Base-by-base conservation (phyloP, 768 basidiomycete species). In the Leccinellum luteum region DNA sequence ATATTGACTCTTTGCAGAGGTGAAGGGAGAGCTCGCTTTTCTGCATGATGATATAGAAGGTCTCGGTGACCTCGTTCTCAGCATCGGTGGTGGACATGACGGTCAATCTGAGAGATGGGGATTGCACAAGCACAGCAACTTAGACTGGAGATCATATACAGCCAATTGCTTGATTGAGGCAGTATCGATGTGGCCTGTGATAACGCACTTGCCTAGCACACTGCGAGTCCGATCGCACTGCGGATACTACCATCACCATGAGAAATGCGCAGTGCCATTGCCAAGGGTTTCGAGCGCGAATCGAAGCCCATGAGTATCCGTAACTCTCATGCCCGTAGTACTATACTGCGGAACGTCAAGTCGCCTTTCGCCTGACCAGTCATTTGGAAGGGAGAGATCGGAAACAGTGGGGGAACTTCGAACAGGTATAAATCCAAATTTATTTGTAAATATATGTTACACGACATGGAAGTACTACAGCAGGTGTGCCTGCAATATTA, bases 1-100 rank as follows among this genome's bases (percentile, higher is more conserved):
- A 25, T 6, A 10, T 17, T 35, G 12, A 2, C 12, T 14, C 17
- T 38, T 38, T n/a, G 17, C 19, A 55, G 3, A 12, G 34, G 30
- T 19, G 19, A n/a, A 27, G 17, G 25, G 17, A 13, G 41, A 6
- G 3, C 19, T 35, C 30, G 19, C 59, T 52, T 55, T 61, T 60
- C 34, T 60, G 59, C 9, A 61, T 17, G 4, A 54, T 13, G 27
- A 60, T 3, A 19, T 28, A 21, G 10, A 60, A 55, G 10, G 47
- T 54, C 10, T 61, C 59, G 8, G 51, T 48, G 38, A 54, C 5
- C 19, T 3, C 10, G 9, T n/a, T 48, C 10, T 48, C 48, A 31
- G 4, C 13, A 6, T 31, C 19, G 30, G 6, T 19, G 19, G 19
- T 2, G 44, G 51, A 44, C 54, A 57, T 55, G 34, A 49, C 19